Percentiles rank a stretch among this genome's conserved stretches.
phyloP scores from a whole-genome alignment of 129 eudicot species.

The Ambrosia trifida region DNA sequence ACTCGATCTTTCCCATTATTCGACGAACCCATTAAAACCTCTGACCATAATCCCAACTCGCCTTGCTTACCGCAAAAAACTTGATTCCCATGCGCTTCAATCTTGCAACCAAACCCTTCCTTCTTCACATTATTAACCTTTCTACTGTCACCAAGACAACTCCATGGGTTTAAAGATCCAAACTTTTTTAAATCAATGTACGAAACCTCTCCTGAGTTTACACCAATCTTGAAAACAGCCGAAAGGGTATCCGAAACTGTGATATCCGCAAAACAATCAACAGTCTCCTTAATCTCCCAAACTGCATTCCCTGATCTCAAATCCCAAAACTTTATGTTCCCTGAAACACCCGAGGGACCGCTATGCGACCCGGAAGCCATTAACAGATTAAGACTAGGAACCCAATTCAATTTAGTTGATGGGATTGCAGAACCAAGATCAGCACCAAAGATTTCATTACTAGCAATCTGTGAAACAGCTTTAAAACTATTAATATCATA shows the following conservation, averaged over 20 bases:
- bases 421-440: slow-evolving; percentile 76
- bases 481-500: slow-evolving; percentile 58
- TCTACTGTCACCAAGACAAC: slow-evolving; percentile 60
- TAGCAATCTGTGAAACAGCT: slow-evolving; percentile 56
- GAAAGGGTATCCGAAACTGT: slow-evolving; percentile 56
- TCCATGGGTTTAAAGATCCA: slow-evolving; percentile 59
- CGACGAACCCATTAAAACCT: slow-evolving; percentile 52
- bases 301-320: slow-evolving; percentile 71
- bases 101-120: slow-evolving; percentile 73
- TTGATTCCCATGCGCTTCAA: slow-evolving; percentile 67
- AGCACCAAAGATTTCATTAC: slow-evolving; percentile 77
- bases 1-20: slow-evolving; percentile 47
- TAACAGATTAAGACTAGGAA: slow-evolving; percentile 63
- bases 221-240: slow-evolving; percentile 77
- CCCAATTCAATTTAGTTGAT: slow-evolving; percentile 80
- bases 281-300: slow-evolving; percentile 71
- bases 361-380: slow-evolving; percentile 97
- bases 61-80: slow-evolving; percentile 76
- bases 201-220: slow-evolving; percentile 78
- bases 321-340: slow-evolving; percentile 80
- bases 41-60: slow-evolving; percentile 77
- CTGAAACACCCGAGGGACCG: slow-evolving; percentile 75
- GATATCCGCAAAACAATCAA: slow-evolving; percentile 82
- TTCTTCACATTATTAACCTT: slow-evolving; percentile 64
- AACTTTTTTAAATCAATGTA: slow-evolving; percentile 68